phyloP scores from a whole-genome alignment of 352 stramenopile genomes.

The Phytopythium boreale region DNA sequence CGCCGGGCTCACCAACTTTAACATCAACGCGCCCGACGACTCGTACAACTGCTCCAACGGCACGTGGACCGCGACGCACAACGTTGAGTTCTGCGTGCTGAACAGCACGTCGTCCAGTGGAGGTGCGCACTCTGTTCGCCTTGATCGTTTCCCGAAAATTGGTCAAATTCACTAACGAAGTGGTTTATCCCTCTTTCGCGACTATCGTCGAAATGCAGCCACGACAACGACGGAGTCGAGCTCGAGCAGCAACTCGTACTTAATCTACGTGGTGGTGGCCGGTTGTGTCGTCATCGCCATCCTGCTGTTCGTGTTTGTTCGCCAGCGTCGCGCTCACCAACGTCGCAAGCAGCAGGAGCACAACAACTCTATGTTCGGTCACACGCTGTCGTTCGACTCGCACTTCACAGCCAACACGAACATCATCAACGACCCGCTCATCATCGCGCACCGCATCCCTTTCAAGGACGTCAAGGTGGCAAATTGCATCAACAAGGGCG shows the following conservation, averaged over 20 bases:
- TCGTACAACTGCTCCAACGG: conserved; percentile 36
- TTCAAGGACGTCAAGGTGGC: conserved; percentile 59
- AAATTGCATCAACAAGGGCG: conserved; percentile 60
- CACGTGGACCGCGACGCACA: conserved; percentile 31
- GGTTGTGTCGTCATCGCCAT: conserved; percentile 41
- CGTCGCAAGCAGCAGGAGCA: conserved; percentile 33
- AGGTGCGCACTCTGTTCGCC: not conserved
- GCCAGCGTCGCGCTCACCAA: conserved; percentile 31
- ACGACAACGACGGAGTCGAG: conserved; percentile 16
- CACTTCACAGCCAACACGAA: conserved; percentile 49
- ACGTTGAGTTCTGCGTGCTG: conserved; percentile 39
- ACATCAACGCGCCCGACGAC: conserved; percentile 26
- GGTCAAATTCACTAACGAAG: not conserved
- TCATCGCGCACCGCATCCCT: conserved; percentile 55
- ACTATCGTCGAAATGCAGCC: not conserved
- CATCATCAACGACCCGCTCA: conserved; percentile 60
- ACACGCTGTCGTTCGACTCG: conserved; percentile 58
- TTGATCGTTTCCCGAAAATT: not conserved
- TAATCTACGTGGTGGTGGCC: conserved; percentile 38
- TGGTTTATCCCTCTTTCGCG: not conserved
- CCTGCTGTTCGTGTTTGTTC: conserved; percentile 45
- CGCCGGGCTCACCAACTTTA: conserved; percentile 39
- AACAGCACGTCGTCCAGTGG: conserved; percentile 11
- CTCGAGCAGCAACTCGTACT: conserved; percentile 34
- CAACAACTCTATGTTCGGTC: conserved; percentile 38